Base-by-base conservation (phyloP, 1,139 yeast species). In the Pichiaceae sp. region DNA sequence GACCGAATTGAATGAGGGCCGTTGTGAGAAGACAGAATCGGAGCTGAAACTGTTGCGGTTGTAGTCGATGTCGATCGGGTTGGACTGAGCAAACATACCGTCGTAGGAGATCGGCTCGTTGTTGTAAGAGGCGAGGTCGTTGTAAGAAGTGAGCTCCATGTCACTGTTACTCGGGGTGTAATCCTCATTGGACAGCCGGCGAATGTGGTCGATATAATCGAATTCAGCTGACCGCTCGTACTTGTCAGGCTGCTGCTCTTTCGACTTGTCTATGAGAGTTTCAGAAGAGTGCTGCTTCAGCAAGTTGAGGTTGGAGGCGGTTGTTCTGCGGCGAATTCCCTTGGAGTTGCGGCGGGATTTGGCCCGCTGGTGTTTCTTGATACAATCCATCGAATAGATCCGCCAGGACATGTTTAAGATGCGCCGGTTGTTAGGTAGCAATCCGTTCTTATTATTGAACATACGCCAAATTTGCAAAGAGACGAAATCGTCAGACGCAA, bases 181-280 rank as follows among this genome's bases (percentile, higher is more conserved):
- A 34, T 57, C 60, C 37, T 54, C 57, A 36, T 49, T 52, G 17
- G 61, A 55, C 23, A 56, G 54, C 35, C 52, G 46, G 37, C 58
- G 46, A 26, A 57, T 57, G 39, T 57, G 62, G 34, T 54, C 59
- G 20, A 57, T 54, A 39, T 57, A 57, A 38, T 57, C 60, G 35
- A 57, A 56, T 37, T 54, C 56, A 3, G 50, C 45, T 18, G 33
- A 23, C 24, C 24, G 24, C 9, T 21, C 11, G 24, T 11, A 21
- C 4, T 41, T 46, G 29, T 43, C 45, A 3, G 44, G 36, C 14
- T 40, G 29, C 20, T 21, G 18, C n/a, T 24, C 15, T 9, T 29
- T 21, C 16, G 32, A 8, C 17, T 29, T 19, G 15, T 25, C 33
- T n/a, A 46, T 38, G 12, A 41, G 33, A 18, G 26, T 35, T 7